Evolutionary conservation across 2,329 filamentous ascomycete genomes (phyloP), one percentile per base, ranked within the genome.

Genomic region (Diplodia seriata): DNA sequence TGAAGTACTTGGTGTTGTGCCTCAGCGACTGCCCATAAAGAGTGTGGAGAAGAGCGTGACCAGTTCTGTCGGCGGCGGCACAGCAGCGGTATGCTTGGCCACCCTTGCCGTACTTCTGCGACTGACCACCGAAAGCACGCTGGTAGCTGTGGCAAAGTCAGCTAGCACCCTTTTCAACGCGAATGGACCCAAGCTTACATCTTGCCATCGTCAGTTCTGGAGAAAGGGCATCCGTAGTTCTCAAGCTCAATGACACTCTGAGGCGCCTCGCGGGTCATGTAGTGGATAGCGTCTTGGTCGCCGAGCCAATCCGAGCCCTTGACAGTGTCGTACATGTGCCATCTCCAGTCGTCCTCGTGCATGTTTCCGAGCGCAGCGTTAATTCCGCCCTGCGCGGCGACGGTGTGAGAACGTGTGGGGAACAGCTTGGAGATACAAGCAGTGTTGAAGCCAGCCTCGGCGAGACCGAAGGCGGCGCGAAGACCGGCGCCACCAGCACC

Each of bases 1-100:
- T 97, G 84, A 99, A 98, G 87, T 97, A 99, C 86, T 97, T 97
- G 78, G 94, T 97, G 87, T 97, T 97, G 87, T 98, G 93, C 78
- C 92, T 87, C 70, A 98, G 88, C 66, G 94, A 97, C 85, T 97
- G 94, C 76, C 95, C 95, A 83, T 98, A 99, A 73, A 99, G 91
- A 31, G 95, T 99, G 87, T 99, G 95, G 64, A 99, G 89, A 73
- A 99, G 91, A 76, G 95, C 95, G 83, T 99, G 95, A 72, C 95
- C 95, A 71, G 95, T 98, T 86, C 94, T 88, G 81, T 99, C 95
- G 74, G 94, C 95, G 70, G 94, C 95, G 81, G 94, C 94, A 81
- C 93, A 96, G 87, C 93, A 96, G 83, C 95, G 89, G 87, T 98
- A 98, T 73, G 95, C 95, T 84, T 99, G 95, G 68, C 95, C 95